These are phyloP conservation scores for Cutaneotrichosporon dermatis DNA, from an alignment of 1,284 basidiomycete species.

Conservation along the genomic window DNA sequence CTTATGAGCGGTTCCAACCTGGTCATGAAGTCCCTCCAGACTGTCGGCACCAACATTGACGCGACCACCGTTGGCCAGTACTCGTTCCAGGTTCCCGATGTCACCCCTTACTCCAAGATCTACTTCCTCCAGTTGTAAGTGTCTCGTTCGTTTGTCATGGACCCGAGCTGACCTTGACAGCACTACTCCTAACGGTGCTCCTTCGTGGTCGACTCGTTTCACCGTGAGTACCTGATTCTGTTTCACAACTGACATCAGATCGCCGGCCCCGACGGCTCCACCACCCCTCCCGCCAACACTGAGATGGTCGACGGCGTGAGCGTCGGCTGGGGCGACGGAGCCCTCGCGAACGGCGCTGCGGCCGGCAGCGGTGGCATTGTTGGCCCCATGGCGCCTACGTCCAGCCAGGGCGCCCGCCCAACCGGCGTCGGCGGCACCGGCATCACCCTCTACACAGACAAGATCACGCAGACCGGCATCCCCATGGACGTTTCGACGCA, in stretches of 20 bases:
- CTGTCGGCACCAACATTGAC: conserved; percentile 41
- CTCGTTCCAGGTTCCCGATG: conserved; percentile 37
- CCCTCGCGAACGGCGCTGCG: neutral
- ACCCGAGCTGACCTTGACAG: conserved; percentile 18
- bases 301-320: conserved; percentile 28
- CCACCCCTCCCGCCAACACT: conserved; percentile 39
- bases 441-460: conserved; percentile 16
- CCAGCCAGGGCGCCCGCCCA: neutral
- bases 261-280: conserved; percentile 37
- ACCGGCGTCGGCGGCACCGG: conserved; percentile 13
- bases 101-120: conserved; percentile 47
- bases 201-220: conserved; percentile 49
- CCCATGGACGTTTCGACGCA: conserved; percentile 9
- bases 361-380: neutral
- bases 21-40: conserved; percentile 21
- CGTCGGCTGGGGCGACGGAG: conserved; percentile 37
- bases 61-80: conserved; percentile 26
- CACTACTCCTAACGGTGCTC: conserved; percentile 27
- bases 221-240: conserved; percentile 11
- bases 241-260: conserved; percentile 18
- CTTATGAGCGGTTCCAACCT: conserved; percentile 48
- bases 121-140: conserved; percentile 50
- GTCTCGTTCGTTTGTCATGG: no score
- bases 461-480: conserved; percentile 7
- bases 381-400: neutral